phyloP scores from a whole-genome alignment of 2,329 filamentous ascomycete genomes.

The Aspergillus sp. region DNA sequence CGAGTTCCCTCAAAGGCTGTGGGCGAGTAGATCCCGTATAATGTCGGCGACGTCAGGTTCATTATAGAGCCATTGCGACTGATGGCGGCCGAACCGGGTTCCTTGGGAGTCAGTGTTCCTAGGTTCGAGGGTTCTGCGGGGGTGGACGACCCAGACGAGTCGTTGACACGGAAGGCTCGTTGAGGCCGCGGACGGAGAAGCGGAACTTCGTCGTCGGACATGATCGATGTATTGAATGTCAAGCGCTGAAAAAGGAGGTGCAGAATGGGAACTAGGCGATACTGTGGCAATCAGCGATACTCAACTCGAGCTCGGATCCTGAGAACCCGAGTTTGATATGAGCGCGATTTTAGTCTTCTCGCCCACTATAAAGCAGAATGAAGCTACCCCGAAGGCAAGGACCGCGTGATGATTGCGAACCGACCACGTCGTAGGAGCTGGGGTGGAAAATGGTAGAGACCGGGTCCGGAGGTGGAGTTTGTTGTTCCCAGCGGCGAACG shows the following conservation, averaged over 20 bases:
- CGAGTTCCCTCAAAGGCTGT: constrained; percentile 56
- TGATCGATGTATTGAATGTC: constrained; percentile 14
- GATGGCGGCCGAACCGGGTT: constrained; percentile 43
- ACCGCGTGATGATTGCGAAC: not conserved
- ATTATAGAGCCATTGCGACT: constrained; percentile 74
- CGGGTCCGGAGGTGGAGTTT: not conserved
- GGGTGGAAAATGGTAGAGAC: not conserved
- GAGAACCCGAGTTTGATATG: not conserved
- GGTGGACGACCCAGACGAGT: constrained; percentile 43
- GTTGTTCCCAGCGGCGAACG: not conserved
- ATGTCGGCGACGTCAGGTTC: constrained; percentile 84
- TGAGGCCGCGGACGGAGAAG: constrained; percentile 70
- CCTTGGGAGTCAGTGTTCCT: constrained; percentile 36
- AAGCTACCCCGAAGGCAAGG: not conserved
- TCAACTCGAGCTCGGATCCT: not conserved
- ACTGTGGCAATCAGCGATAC: not conserved
- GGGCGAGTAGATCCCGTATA: constrained; percentile 86
- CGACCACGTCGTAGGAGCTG: not conserved
- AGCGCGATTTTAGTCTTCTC: not conserved
- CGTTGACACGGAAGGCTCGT: constrained; percentile 66
- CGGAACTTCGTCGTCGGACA: constrained; percentile 46
- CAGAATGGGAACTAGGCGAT: not conserved
- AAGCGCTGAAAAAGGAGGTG: not conserved
- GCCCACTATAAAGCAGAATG: not conserved
- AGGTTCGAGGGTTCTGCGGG: constrained; percentile 38